These are phyloP conservation scores for Solanum lycopersicoides DNA, from an alignment of 257 asterid genomes.

Conservation along the genomic window DNA sequence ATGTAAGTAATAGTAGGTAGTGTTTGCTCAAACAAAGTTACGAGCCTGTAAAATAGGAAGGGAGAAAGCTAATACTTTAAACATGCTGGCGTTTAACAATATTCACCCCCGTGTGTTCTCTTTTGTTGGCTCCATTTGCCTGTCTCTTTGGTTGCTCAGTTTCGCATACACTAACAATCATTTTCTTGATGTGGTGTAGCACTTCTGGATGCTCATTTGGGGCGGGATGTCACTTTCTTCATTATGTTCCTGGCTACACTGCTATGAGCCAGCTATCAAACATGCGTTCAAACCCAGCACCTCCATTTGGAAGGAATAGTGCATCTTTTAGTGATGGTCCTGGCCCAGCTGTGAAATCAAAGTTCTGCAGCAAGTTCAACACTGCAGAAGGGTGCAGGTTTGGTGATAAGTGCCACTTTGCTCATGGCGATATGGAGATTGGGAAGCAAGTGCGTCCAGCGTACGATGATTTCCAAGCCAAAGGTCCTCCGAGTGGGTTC, in stretches of 20 bases:
- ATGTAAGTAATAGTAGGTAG: not conserved
- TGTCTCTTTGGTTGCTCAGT: not conserved
- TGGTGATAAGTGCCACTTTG: slow-evolving; percentile 79
- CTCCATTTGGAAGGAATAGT: slow-evolving; percentile 14
- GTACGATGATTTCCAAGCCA: slow-evolving; percentile 41
- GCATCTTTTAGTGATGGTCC: slow-evolving; percentile 42
- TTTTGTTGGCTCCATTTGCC: not conserved
- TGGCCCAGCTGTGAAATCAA: slow-evolving; percentile 33
- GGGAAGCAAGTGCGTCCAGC: slow-evolving; percentile 37
- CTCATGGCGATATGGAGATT: slow-evolving; percentile 89
- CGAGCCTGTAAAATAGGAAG: not conserved
- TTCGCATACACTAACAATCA: not conserved
- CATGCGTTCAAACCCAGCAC: slow-evolving; percentile 43
- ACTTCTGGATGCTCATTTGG: slow-evolving; percentile 58
- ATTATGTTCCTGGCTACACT: slow-evolving; percentile 69
- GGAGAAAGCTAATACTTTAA: not conserved
- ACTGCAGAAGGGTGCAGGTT: slow-evolving; percentile 85
- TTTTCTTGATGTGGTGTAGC: slow-evolving; percentile 27
- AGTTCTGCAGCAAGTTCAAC: slow-evolving; percentile 65
- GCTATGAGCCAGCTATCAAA: slow-evolving; percentile 81
- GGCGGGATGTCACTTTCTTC: slow-evolving; percentile 87
- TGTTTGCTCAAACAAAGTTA: not conserved
- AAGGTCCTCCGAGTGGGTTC: slow-evolving; percentile 36
- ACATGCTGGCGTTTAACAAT: not conserved
- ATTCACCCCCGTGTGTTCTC: not conserved